Base-by-base conservation (phyloP, 108 stramenopile genomes). In the Seminavis robusta region DNA sequence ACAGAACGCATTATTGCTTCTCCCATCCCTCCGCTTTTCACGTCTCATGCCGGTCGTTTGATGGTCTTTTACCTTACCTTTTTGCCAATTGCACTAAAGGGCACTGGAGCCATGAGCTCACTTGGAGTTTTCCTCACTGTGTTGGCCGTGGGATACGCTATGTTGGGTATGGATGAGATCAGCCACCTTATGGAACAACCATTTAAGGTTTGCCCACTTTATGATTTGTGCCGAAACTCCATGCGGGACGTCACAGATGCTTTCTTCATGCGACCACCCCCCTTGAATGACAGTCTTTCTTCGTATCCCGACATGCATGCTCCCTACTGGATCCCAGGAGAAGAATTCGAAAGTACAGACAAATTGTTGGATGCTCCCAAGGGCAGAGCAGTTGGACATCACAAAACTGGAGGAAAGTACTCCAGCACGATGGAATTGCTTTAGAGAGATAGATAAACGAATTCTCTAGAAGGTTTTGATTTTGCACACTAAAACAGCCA, bases 111-210 rank as follows among this genome's bases (percentile, higher is more conserved):
- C 11, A 39, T 65, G 29, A 65, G 61, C 10, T 25, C 49, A 19
- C 50, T 61, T 21, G 53, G 45, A 25, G 59, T 54, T 0, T 2
- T 61, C 0, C 16, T 71, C 21, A 48, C 66, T 7, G 61, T 59
- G 27, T 17, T 56, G 47, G 56, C 65, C 3, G 73, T 78, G 1
- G 69, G 65, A 21, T 83, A 62, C 46, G 70, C 77, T 10, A 76
- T 79, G 74, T 42, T 83, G 31, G 77, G 81, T 2, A 36, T 76
- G 39, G 77, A 79, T 67, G 77, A 79, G 42, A 67, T 76, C 8
- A 48, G 52, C 46, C 63, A 74, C 33, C 40, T 76, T 11, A 63
- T 67, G 2, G 81, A 83, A 24, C 69, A 79, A 31, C 81, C 81
- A 0, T 79, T 83, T 41, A 24, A 61, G 15, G 29, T 78, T 11